A percentile compares a stretch with the other conserved stretches of the same genome.
These are phyloP conservation scores for Ophiostoma himal-ulmi DNA, from an alignment of 2,329 filamentous ascomycete genomes.

Conservation along the genomic window DNA sequence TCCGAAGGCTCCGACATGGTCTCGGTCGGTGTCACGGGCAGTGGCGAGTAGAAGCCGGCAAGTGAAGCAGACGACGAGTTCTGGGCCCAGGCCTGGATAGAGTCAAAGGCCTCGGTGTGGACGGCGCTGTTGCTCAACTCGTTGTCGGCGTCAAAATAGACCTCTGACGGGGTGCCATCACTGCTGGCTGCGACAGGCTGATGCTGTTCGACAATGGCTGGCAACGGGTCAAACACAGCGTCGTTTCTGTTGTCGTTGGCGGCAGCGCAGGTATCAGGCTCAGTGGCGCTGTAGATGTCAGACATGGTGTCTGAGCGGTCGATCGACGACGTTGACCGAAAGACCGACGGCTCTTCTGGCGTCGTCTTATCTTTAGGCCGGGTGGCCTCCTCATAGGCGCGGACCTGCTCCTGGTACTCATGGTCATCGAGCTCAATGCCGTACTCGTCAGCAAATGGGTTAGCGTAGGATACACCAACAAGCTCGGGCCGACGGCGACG, in stretches of 20 bases:
- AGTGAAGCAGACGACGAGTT: conserved; percentile 36
- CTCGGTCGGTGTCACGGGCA: conserved; percentile 47
- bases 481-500: conserved; percentile 45
- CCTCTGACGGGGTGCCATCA: conserved; percentile 14
- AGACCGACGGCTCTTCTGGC: neutral
- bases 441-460: conserved; percentile 56
- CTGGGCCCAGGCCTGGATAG: conserved; percentile 61
- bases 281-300: conserved; percentile 43
- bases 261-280: conserved; percentile 31
- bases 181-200: neutral
- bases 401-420: conserved; percentile 6
- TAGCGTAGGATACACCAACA: conserved; percentile 42
- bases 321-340: conserved; percentile 36
- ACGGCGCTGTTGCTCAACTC: conserved; percentile 47
- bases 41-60: conserved; percentile 53
- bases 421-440: conserved; percentile 41
- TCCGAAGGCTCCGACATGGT: conserved; percentile 49
- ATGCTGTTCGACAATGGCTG: conserved; percentile 11
- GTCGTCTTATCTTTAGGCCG: neutral
- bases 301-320: conserved; percentile 45
- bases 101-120: conserved; percentile 47
- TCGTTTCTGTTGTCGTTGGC: conserved; percentile 11
- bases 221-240: conserved; percentile 22
- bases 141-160: conserved; percentile 35
- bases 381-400: neutral